A percentile compares a stretch with the other conserved stretches of the same genome.
phyloP scores from a whole-genome alignment of 768 basidiomycete genomes.

The Podaxis mareebaensis region DNA sequence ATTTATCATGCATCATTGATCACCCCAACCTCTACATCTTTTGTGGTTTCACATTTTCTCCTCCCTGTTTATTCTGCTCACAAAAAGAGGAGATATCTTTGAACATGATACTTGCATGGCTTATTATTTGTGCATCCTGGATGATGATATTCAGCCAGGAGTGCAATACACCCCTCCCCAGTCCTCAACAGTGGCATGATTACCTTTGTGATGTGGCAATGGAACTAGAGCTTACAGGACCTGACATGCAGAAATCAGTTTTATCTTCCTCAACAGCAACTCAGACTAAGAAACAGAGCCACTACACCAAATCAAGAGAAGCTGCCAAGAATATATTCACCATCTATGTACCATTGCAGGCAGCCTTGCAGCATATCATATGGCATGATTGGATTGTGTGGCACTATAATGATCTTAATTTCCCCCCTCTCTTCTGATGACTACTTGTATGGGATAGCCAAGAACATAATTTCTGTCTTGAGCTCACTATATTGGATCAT shows the following conservation, averaged over 20 bases:
- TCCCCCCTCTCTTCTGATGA: not conserved
- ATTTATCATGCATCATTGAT: not conserved
- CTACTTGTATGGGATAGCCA: constrained; percentile 17
- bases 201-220: not conserved
- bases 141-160: not conserved
- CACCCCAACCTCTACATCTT: not conserved
- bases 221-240: not conserved
- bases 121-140: not conserved
- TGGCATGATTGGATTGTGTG: not conserved
- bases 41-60: not conserved
- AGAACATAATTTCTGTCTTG: constrained; percentile 20
- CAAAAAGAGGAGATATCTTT: not conserved
- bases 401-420: not conserved
- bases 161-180: not conserved
- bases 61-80: not conserved
- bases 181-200: not conserved
- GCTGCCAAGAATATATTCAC: not conserved
- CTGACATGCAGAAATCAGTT: not conserved
- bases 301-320: not conserved
- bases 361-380: not conserved
- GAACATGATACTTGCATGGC: not conserved
- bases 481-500: constrained; percentile 16
- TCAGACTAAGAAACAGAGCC: not conserved
- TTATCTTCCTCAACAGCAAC: not conserved
- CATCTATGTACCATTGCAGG: not conserved